Conservation (phyloP, 306 rosid species). For the Trifolium repens region DNA sequence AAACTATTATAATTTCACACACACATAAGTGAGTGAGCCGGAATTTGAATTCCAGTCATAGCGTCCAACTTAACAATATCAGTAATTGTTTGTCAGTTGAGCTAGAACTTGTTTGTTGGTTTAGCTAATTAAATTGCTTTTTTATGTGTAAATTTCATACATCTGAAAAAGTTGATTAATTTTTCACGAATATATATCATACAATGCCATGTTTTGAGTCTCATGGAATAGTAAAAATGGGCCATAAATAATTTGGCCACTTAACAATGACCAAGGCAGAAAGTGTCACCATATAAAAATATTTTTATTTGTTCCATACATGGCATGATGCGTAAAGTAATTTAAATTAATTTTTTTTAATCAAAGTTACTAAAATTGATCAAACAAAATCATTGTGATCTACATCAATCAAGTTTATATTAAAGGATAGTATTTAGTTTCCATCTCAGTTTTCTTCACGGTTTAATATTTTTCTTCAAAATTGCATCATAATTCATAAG, state of each 20-base stretch:
- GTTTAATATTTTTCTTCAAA: background rate
- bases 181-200: background rate
- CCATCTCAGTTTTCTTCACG: background rate
- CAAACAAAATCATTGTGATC: background rate
- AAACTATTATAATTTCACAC: no score
- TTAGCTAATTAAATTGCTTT: no score
- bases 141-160: background rate
- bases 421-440: background rate
- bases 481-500: background rate
- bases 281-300: background rate
- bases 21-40: no score
- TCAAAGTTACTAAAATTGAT: slow-evolving; percentile 21
- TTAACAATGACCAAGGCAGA: slow-evolving; percentile 4
- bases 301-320: slow-evolving; percentile 27
- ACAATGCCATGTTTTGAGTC: slow-evolving; percentile 15
- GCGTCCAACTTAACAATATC: no score
- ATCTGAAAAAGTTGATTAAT: background rate
- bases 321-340: background rate
- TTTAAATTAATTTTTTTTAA: background rate
- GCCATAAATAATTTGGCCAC: background rate
- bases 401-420: slow-evolving; percentile 27
- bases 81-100: no score
- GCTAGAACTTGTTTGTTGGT: no score
- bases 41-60: no score
- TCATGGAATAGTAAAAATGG: slow-evolving; percentile 1